A percentile compares a stretch with the other conserved stretches of the same genome.
phyloP scores from a whole-genome alignment of 1,284 basidiomycete genomes.

The Ustilago trichophora region DNA sequence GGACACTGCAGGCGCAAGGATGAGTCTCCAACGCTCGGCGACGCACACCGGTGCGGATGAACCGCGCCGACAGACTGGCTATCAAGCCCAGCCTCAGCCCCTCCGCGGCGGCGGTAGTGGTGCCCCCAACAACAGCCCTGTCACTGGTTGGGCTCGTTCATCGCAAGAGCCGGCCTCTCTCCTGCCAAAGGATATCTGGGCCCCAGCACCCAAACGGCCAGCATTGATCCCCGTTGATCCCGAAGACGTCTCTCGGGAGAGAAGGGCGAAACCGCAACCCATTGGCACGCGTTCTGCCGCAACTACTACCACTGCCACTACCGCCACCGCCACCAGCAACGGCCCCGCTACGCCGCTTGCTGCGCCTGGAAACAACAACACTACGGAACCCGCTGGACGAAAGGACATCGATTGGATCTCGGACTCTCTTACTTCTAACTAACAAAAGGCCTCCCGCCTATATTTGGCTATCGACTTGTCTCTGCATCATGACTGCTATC shows the following conservation, averaged over 20 bases:
- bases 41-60: conserved; percentile 2
- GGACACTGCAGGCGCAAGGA: background rate
- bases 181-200: conserved; percentile 35
- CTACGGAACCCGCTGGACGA: conserved; percentile 21
- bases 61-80: background rate
- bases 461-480: too few species aligned
- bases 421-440: conserved; percentile 6
- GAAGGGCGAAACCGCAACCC: conserved; percentile 29
- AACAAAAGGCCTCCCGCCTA: too few species aligned
- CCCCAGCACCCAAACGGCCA: conserved; percentile 30
- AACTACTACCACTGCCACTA: background rate
- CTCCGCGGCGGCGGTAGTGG: too few species aligned
- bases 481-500: too few species aligned
- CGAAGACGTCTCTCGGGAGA: conserved; percentile 25
- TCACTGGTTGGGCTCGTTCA: background rate
- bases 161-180: background rate
- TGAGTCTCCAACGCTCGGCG: conserved; percentile 8
- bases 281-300: conserved; percentile 27
- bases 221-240: conserved; percentile 25
- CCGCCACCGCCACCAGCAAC: background rate
- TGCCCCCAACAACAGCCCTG: too few species aligned
- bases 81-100: background rate
- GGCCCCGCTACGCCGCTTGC: too few species aligned
- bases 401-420: conserved; percentile 29
- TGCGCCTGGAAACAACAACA: conserved; percentile 12